A percentile compares a stretch with the other conserved stretches of the same genome.
Evolutionary conservation across 306 rosid species (phyloP).

Genomic region (Dryas alaskensis): DNA sequence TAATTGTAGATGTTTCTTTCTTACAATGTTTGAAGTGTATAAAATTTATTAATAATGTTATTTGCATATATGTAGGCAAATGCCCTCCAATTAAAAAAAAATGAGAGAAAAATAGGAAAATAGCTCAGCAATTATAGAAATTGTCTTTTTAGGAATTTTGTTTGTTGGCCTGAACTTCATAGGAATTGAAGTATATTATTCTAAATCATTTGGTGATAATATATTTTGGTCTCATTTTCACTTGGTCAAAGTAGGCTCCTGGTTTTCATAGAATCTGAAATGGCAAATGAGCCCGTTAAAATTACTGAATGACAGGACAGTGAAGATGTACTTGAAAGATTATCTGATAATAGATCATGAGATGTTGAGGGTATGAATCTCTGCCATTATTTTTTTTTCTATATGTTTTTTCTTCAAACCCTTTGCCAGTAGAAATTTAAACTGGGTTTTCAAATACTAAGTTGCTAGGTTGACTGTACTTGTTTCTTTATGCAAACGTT

Average conservation of each 20-base stretch:
- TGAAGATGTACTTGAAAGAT: constrained; percentile 15
- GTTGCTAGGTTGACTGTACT: neutral
- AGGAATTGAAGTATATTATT: neutral
- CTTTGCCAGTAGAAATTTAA: neutral
- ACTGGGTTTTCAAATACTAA: neutral
- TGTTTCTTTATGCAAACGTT: constrained; percentile 5
- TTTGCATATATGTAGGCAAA: too few species aligned
- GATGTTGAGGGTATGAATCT: constrained; percentile 16
- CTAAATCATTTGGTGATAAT: neutral
- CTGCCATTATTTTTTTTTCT: neutral
- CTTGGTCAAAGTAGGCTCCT: neutral
- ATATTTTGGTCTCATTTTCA: neutral
- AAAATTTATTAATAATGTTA: too few species aligned
- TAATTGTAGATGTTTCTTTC: neutral
- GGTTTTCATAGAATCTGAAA: constrained; percentile 3
- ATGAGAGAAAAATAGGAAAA: neutral
- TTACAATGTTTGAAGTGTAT: neutral
- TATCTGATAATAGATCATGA: constrained; percentile 12
- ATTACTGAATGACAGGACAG: constrained; percentile 7
- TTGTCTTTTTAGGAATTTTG: neutral
- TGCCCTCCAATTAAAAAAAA: neutral
- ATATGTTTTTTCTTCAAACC: neutral
- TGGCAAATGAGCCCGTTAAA: neutral
- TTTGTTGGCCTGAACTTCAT: neutral
- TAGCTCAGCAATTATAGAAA: neutral